Conservation (phyloP, 2,329 filamentous ascomycete species). For the Fusarium sp. region DNA sequence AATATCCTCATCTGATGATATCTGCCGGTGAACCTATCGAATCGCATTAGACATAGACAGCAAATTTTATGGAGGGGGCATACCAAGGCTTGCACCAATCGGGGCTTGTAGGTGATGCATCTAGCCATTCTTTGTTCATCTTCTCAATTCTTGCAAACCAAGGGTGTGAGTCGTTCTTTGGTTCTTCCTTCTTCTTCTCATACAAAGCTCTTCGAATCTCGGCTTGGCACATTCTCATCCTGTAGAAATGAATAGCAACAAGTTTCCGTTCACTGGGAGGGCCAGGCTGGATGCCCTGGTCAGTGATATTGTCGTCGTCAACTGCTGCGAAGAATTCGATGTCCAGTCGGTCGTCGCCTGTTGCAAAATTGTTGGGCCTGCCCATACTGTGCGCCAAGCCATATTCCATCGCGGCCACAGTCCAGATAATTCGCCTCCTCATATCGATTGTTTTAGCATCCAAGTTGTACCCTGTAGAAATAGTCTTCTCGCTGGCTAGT, state of each 20-base stretch:
- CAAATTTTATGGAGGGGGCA: slow-evolving; percentile 43
- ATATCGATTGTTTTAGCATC: slow-evolving; percentile 87
- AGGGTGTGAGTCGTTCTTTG: slow-evolving; percentile 82
- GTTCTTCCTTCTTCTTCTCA: slow-evolving; percentile 81
- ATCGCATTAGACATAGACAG: slow-evolving; percentile 18
- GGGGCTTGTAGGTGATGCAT: slow-evolving; percentile 77
- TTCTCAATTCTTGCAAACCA: slow-evolving; percentile 87
- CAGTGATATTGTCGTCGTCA: slow-evolving; percentile 85
- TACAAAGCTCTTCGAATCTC: slow-evolving; percentile 90
- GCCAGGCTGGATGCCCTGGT: slow-evolving; percentile 77
- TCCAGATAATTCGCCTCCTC: slow-evolving; percentile 89
- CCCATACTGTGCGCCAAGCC: slow-evolving; percentile 90
- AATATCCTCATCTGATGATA: slow-evolving; percentile 92
- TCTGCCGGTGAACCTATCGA: slow-evolving; percentile 69
- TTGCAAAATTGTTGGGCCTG: slow-evolving; percentile 86
- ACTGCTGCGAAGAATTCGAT: slow-evolving; percentile 86
- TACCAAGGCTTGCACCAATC: slow-evolving; percentile 84
- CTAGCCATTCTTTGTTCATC: slow-evolving; percentile 83
- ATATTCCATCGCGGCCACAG: slow-evolving; percentile 87
- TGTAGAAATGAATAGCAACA: slow-evolving; percentile 92
- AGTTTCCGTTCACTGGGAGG: slow-evolving; percentile 84
- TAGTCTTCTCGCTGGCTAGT: slow-evolving; percentile 88
- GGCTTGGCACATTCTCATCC: slow-evolving; percentile 87
- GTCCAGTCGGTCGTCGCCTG: slow-evolving; percentile 83
- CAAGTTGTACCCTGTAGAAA: slow-evolving; percentile 71